Evolutionary conservation across 371 early-diverging fungal species (phyloP), one percentile per base, ranked within the genome.

Genomic region (Mortierella sp.): DNA sequence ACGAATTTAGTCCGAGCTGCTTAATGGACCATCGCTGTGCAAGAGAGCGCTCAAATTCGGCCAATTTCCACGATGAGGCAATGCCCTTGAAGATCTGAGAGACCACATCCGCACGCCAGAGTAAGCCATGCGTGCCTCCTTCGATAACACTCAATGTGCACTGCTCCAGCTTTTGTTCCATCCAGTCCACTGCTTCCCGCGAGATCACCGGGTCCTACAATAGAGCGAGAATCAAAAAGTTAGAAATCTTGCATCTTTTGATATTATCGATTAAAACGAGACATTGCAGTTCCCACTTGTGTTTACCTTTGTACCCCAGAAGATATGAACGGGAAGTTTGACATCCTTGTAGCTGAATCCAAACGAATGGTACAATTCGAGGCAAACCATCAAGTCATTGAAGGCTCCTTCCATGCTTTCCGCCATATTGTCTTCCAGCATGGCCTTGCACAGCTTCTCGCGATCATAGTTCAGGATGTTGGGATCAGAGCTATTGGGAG

Each of bases 101-200:
- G 17, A 80, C 80, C 0, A 80, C 73, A 59, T 80, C 80, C 2
- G 78, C 72, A 24, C 80, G 67, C 71, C 77, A 78, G 44, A 80
- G 64, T 5, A 80, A 52, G 22, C 78, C 77, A 51, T 80, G 80
- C 5, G 77, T 80, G 13, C 80, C 80, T 0, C 78, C 78, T 21
- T 80, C 78, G 7, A 80, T 72, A 0, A 80, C 59, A 24, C 78
- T 80, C 29, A 80, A 51, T 16, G 69, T 80, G 44, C 80, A 80
- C 10, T 80, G 72, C 16, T 72, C 29, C 29, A 80, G 60, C 29
- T 62, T 51, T 17, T 72, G 66, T 27, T 80, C 80, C 80, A 80
- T 80, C 80, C 80, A 80, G 52, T 78, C 72, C 17, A 80, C 80
- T 7, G 80, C 80, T 19, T 77, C 67, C 22, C 65, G 51, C 5